phyloP scores from a whole-genome alignment of 2,329 filamentous ascomycete genomes.

The Ramularia endophylla region DNA sequence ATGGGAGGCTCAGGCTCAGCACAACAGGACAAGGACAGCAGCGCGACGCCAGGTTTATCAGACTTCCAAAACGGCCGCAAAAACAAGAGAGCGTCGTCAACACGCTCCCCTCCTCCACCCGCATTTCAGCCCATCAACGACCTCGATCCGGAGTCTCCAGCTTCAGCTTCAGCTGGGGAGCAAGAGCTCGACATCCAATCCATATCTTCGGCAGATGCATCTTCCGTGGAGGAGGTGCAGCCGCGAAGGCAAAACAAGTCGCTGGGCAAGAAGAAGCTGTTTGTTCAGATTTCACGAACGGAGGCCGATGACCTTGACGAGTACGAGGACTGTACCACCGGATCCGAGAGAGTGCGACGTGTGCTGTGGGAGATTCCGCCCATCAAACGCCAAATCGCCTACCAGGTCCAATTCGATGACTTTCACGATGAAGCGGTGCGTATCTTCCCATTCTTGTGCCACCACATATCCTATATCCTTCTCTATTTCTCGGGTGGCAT shows the following conservation, averaged over 20 bases:
- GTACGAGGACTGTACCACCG: conserved; percentile 24
- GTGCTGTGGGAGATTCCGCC: conserved; percentile 33
- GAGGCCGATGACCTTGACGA: conserved; percentile 16
- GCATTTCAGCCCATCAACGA: conserved; percentile 18
- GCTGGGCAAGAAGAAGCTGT: neutral
- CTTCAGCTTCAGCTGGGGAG: conserved; percentile 4
- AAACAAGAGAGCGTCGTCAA: conserved; percentile 7
- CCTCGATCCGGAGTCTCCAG: conserved; percentile 2
- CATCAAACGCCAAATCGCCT: conserved; percentile 28
- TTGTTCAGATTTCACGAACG: conserved; percentile 13
- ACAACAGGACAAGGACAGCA: conserved; percentile 10
- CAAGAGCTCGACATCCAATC: conserved; percentile 10
- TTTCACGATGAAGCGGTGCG: conserved; percentile 37
- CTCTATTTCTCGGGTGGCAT: too few species aligned
- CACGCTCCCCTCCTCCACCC: conserved; percentile 3
- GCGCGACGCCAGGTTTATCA: conserved; percentile 8
- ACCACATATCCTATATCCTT: too few species aligned
- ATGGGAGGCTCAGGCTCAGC: conserved; percentile 5
- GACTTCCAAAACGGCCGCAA: conserved; percentile 8
- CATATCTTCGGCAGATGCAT: conserved; percentile 3
- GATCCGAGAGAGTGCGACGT: conserved; percentile 30
- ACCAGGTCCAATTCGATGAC: conserved; percentile 39
- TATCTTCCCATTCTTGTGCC: too few species aligned
- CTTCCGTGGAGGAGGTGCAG: too few species aligned
- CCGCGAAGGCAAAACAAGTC: too few species aligned